These are phyloP conservation scores for Microbotryum scabiosae DNA, from an alignment of 1,284 basidiomycete genomes.

Conservation along the genomic window DNA sequence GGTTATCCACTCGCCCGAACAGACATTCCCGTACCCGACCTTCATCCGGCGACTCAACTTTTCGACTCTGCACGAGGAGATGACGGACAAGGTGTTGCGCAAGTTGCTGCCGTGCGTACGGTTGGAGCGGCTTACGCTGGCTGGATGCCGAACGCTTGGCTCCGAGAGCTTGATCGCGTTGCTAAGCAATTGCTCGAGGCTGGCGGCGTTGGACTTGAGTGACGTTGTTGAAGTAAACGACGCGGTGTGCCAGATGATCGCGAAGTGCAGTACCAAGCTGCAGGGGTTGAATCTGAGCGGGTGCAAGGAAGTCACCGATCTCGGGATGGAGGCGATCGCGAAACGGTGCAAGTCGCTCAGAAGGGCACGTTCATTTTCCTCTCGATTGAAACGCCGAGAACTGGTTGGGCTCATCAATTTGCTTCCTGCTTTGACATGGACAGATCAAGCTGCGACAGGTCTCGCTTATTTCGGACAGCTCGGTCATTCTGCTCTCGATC, in stretches of 20 bases:
- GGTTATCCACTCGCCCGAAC: constrained; percentile 49
- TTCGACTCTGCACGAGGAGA: constrained; percentile 58
- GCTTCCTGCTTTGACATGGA: not conserved
- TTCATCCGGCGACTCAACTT: constrained; percentile 92
- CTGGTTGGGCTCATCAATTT: not conserved
- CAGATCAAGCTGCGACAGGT: constrained; percentile 80
- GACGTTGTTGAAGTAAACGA: constrained; percentile 63
- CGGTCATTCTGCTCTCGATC: constrained; percentile 69
- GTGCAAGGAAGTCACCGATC: constrained; percentile 72
- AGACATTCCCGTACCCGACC: constrained; percentile 77
- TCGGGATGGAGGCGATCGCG: constrained; percentile 69
- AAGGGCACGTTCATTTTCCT: constrained; percentile 40
- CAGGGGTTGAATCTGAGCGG: constrained; percentile 89
- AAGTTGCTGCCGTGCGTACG: constrained; percentile 68
- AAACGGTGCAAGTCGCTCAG: constrained; percentile 65
- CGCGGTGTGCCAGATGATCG: constrained; percentile 60
- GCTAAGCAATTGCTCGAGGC: constrained; percentile 54
- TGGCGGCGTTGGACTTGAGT: constrained; percentile 84
- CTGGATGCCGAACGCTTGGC: constrained; percentile 67
- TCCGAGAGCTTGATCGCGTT: constrained; percentile 60
- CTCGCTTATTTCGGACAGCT: constrained; percentile 65
- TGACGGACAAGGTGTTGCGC: constrained; percentile 70
- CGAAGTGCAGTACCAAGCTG: constrained; percentile 60
- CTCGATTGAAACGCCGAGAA: not conserved
- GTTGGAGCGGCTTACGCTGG: constrained; percentile 84